Percentiles rank a stretch among this genome's conserved stretches.
Conservation (phyloP, 1,139 yeast genomes). For the Meyerozyma elateridarum region DNA sequence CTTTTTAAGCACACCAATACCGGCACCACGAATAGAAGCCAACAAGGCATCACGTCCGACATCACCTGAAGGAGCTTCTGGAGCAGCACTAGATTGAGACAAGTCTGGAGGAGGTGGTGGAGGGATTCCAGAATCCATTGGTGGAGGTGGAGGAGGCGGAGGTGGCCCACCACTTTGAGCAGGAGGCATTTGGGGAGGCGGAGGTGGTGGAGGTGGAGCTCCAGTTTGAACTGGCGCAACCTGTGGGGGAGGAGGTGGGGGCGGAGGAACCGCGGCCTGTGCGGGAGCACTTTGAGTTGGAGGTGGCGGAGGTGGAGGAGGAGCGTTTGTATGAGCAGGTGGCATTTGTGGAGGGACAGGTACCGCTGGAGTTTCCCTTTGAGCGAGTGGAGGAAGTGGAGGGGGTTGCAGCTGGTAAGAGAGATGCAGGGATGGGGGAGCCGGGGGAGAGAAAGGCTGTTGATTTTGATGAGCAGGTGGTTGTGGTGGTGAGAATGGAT, state of each 20-base stretch:
- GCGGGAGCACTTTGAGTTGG: slow-evolving; percentile 18
- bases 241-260: slow-evolving; percentile 25
- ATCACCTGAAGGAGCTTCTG: slow-evolving; percentile 37
- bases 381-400: slow-evolving; percentile 17
- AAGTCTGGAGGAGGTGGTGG: slow-evolving; percentile 32
- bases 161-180: slow-evolving; percentile 15
- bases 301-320: slow-evolving; percentile 20
- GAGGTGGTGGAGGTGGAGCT: slow-evolving; percentile 29
- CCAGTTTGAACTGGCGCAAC: slow-evolving; percentile 14
- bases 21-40: slow-evolving; percentile 80
- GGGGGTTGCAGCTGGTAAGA: slow-evolving; percentile 10
- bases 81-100: slow-evolving; percentile 10
- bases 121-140: slow-evolving; percentile 14
- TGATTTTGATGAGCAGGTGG: slow-evolving; percentile 13
- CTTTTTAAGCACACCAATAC: slow-evolving; percentile 62
- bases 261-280: slow-evolving; percentile 9
- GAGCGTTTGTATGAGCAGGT: slow-evolving; percentile 21
- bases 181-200: slow-evolving; percentile 26
- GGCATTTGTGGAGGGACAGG: slow-evolving; percentile 21
- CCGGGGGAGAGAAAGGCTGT: slow-evolving; percentile 12
- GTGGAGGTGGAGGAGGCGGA: slow-evolving; percentile 25
- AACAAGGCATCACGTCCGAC: slow-evolving; percentile 75
- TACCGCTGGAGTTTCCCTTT: slow-evolving; percentile 15
- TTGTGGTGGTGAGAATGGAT: slow-evolving; percentile 10
- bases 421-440: slow-evolving; percentile 8